Evolutionary conservation across 2,329 filamentous ascomycete genomes (phyloP), one percentile per base, ranked within the genome.

Genomic region (Calonectria hawksworthii): DNA sequence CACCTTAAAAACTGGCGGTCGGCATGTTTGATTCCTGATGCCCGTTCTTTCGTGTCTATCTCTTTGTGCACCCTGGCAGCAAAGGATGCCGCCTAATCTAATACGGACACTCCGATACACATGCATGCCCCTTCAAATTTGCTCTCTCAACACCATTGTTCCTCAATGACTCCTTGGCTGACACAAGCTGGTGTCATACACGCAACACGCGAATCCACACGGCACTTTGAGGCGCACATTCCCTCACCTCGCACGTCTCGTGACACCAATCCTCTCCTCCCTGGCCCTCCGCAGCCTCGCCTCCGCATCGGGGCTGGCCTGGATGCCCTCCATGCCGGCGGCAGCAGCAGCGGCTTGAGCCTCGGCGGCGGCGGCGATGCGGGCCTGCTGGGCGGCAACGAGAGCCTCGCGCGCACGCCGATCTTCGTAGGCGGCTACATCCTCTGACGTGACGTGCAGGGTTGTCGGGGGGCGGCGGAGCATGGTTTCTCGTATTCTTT

Each of bases 401-500:
- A 83, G 82, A 38, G 85, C 86, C 75, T 88, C 84, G 68, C 84
- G 84, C 30, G 86, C 86, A 75, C 92, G 90, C 34, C 89, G 88
- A 83, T 93, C 92, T 81, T 95, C 93, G 85, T 94, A 95, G 69
- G 90, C 87, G 50, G 93, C 92, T 50, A 95, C 88, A 83, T 95
- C 94, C 81, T 94, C 92, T 63, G 91, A 88, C 3, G 93, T 95
- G 77, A 95, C 90, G 70, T 89, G 87, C 76, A 95, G 91, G 18
- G 90, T 90, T 61, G 94, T 95, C 14, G 93, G 90, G 21, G 91
- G 90, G 59, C 93, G 91, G 79, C 92, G 92, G 78, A 94, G 91
- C 92, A 94, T 93, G 44, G 84, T 74, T 44, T 14, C 69, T 34
- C 63, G 26, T 65, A n/a, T 70, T 34, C n/a, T n/a, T 66, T 52